Evolutionary conservation across 495 filamentous ascomycete species (phyloP).

Genomic region (Tricharina praecox): DNA sequence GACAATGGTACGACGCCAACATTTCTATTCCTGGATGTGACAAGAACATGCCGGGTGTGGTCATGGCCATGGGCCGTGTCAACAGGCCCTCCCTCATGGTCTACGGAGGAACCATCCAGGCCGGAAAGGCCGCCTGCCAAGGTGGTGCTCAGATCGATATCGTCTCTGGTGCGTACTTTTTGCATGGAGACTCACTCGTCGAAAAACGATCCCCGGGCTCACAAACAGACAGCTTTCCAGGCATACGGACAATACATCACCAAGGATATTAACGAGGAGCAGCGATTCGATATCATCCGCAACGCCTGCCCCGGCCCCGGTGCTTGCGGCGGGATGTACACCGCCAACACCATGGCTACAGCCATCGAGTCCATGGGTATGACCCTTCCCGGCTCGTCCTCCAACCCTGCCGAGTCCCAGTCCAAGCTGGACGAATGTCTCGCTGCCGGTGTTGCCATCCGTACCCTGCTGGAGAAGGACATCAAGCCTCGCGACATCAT

Average conservation of each 20-base stretch:
- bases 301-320: conserved; percentile 85
- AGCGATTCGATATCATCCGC: conserved; percentile 85
- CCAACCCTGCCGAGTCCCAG: conserved; percentile 73
- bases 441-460: conserved; percentile 69
- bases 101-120: conserved; percentile 87
- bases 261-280: conserved; percentile 77
- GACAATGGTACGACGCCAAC: conserved; percentile 98
- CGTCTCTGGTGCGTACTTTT: conserved; percentile 37
- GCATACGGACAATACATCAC: conserved; percentile 89
- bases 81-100: conserved; percentile 93
- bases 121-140: conserved; percentile 59
- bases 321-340: conserved; percentile 98
- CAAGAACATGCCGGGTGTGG: conserved; percentile 98
- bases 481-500: conserved; percentile 80
- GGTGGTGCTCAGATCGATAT: conserved; percentile 74
- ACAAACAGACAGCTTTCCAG: conserved; percentile 54
- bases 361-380: conserved; percentile 96
- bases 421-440: conserved; percentile 77
- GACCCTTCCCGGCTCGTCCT: conserved; percentile 84
- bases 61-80: conserved; percentile 93
- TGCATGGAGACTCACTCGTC: background rate
- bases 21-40: conserved; percentile 97
- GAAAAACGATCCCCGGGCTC: no score
- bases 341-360: conserved; percentile 94
- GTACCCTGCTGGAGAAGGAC: conserved; percentile 68